Evolutionary conservation across 441 rosid species (phyloP), one percentile per base, ranked within the genome.

Genomic region (Gossypium armourianum): DNA sequence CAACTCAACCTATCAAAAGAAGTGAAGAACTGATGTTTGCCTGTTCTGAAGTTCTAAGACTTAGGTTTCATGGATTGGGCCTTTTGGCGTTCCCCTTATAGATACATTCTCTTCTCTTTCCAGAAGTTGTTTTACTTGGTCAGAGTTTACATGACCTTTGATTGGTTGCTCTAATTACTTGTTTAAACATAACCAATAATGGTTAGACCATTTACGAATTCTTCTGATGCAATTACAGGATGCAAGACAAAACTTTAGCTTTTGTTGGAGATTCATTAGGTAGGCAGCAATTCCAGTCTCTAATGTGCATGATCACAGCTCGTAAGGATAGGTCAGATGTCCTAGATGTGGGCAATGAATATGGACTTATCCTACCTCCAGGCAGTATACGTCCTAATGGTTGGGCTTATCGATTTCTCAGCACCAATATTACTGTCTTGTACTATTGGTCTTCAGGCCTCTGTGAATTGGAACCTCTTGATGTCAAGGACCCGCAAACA

Each of bases 241-340:
- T 91, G 97, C 75, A 64, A 79, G 77, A 81, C 77, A 91, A 88
- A 73, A 91, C 97, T 56, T 77, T 91, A 76, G 98, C 98, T 72
- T 91, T 89, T 83, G 89, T 93, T 57, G 98, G 98, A 82, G 97
- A 93, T 78, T 93, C 98, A 15, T 65, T 91, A 72, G 98, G 97
- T 54, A 77, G 97, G 75, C 98, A 91, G 82, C 96, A 91, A 71
- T 91, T 89, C 74, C 98, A 86, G 74, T 93, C 97, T 26, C 76
- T 89, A 66, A 86, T 93, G 93, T 93, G 98, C 87, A 93, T 93
- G 98, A 80, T 87, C 75, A 81, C 92, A 0, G 90, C 87, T 77
- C 89, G 97, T 54, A 73, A 78, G 70, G 79, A 82, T 67, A 83
- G 80, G 49, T 76, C 16, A 8, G 82, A 91, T 66, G 95, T 90